Evolutionary conservation across 352 stramenopile species (phyloP).

Genomic region (Globisporangium barbulae): DNA sequence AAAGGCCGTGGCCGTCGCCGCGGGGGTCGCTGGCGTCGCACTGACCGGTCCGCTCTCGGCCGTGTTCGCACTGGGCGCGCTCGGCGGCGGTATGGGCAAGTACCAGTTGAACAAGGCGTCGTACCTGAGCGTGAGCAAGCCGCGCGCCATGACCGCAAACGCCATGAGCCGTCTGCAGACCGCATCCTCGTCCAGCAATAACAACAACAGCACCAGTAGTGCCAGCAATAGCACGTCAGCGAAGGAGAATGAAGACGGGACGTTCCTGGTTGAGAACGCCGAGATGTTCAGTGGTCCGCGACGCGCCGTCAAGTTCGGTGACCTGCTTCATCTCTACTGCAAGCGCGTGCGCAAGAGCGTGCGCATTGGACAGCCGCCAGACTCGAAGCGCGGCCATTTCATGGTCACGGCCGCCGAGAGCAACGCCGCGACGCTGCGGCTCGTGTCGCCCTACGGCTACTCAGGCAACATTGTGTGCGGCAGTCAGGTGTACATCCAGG

Average conservation of each 20-base stretch:
- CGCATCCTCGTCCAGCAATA: neutral
- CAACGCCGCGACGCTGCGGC: slow-evolving; percentile 34
- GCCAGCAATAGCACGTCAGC: neutral
- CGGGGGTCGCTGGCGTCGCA: slow-evolving; percentile 47
- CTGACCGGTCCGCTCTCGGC: slow-evolving; percentile 51
- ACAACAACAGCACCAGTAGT: neutral
- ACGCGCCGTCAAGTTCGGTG: slow-evolving; percentile 44
- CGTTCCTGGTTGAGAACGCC: slow-evolving; percentile 58
- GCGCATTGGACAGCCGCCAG: slow-evolving; percentile 33
- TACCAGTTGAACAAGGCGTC: slow-evolving; percentile 67
- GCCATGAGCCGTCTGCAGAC: neutral
- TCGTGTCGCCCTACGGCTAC: slow-evolving; percentile 56
- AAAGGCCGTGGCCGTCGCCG: slow-evolving; percentile 48
- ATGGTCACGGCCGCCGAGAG: slow-evolving; percentile 35
- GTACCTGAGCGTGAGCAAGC: slow-evolving; percentile 46
- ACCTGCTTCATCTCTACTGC: slow-evolving; percentile 53
- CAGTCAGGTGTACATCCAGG: slow-evolving; percentile 52
- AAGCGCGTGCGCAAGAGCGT: slow-evolving; percentile 41
- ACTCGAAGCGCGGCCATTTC: slow-evolving; percentile 58
- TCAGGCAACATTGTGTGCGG: slow-evolving; percentile 38
- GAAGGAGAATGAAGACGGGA: slow-evolving; percentile 17
- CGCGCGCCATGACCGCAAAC: slow-evolving; percentile 10
- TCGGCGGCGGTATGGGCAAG: slow-evolving; percentile 54
- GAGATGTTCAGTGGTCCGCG: slow-evolving; percentile 46
- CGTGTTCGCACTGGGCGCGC: slow-evolving; percentile 44